Evolutionary conservation across 169 alveolate genomes (phyloP).

Genomic region (Perkinsus marinus): DNA sequence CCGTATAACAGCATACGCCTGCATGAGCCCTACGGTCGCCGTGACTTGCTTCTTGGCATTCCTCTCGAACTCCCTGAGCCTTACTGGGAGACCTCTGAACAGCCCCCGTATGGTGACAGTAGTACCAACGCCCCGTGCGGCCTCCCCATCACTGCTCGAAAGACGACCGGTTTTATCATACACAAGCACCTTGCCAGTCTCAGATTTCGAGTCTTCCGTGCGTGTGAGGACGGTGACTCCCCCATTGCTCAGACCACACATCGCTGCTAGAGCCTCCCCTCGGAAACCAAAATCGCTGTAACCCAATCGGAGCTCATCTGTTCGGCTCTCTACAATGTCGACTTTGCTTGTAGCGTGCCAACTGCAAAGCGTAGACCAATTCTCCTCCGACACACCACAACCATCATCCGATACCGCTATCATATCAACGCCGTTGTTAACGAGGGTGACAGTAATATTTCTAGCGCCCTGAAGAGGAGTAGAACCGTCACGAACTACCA

Average conservation of each 20-base stretch:
- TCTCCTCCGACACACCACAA: background rate
- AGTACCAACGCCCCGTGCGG: background rate
- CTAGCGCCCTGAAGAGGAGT: background rate
- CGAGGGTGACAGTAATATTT: background rate
- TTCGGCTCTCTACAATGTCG: background rate
- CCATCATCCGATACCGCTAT: background rate
- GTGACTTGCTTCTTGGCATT: background rate
- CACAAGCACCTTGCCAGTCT: background rate
- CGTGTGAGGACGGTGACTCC: background rate
- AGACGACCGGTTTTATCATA: background rate
- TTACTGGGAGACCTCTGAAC: background rate
- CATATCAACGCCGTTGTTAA: background rate
- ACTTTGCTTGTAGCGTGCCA: background rate
- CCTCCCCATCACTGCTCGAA: background rate
- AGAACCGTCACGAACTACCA: background rate
- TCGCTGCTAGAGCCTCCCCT: slow-evolving; percentile 1
- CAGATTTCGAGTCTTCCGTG: background rate
- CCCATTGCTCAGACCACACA: background rate
- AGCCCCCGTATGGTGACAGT: background rate
- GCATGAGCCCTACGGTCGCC: background rate
- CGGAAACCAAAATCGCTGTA: background rate
- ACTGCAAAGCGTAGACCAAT: background rate
- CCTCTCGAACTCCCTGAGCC: background rate
- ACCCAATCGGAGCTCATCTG: background rate
- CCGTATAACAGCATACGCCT: background rate